A percentile compares a stretch with the other conserved stretches of the same genome.
Conservation (phyloP, 495 filamentous ascomycete genomes). For the Podospora pseudoanserina region DNA sequence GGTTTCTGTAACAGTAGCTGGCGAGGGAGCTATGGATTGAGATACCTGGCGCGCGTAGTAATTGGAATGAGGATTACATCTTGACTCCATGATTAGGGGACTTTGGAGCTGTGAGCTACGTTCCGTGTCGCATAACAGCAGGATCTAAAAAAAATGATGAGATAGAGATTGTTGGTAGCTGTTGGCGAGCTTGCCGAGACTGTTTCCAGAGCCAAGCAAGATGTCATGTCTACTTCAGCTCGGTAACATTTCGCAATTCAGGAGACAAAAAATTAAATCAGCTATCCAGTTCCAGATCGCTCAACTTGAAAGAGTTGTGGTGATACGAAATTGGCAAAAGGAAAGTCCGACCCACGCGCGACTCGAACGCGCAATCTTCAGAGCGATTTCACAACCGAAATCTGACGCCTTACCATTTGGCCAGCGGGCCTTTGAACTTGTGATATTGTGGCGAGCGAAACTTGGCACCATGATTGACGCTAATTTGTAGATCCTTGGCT, state of each 20-base stretch:
- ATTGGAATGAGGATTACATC: background rate
- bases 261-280: too few species aligned
- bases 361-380: constrained; percentile 6
- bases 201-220: too few species aligned
- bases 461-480: background rate
- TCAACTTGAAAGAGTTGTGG: background rate
- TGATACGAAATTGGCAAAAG: background rate
- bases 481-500: background rate
- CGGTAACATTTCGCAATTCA: too few species aligned
- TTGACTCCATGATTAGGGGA: too few species aligned
- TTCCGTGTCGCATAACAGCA: too few species aligned
- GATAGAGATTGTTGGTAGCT: too few species aligned
- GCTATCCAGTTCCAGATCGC: too few species aligned
- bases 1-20: background rate
- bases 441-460: background rate
- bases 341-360: constrained; percentile 4
- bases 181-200: too few species aligned
- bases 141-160: too few species aligned
- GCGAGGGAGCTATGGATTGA: background rate
- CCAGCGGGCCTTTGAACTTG: background rate
- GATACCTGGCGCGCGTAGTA: background rate
- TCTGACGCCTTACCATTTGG: constrained; percentile 8
- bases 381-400: constrained; percentile 4
- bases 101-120: too few species aligned
- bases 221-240: too few species aligned